Percentiles rank a stretch among this genome's conserved stretches.
phyloP scores from a whole-genome alignment of 129 eudicot species.

The Flaveria brownii region DNA sequence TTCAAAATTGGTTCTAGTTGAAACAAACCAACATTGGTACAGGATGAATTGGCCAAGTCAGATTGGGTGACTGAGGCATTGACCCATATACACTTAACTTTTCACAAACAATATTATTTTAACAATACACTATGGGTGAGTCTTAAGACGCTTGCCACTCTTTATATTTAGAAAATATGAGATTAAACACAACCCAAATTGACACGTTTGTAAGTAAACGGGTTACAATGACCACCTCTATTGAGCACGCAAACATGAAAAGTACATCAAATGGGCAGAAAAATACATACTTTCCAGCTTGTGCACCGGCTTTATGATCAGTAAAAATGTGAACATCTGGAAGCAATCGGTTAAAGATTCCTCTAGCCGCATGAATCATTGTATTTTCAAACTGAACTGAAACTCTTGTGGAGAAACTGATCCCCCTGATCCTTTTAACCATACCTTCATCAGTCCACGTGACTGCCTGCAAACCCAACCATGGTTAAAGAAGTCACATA shows the following conservation, averaged over 20 bases:
- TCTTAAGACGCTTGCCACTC: too few relatives aligned
- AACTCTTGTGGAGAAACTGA: constrained; percentile 78
- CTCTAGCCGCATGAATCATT: constrained; percentile 94
- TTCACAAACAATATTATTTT: not conserved
- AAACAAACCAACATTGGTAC: too few relatives aligned
- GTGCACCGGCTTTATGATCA: constrained; percentile 83
- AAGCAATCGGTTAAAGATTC: constrained; percentile 81
- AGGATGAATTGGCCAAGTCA: not conserved
- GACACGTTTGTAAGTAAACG: not conserved
- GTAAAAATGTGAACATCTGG: constrained; percentile 87
- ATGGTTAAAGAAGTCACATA: not conserved
- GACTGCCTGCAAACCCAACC: constrained; percentile 56
- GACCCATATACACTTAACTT: not conserved
- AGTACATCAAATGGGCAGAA: constrained; percentile 1
- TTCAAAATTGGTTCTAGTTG: not conserved
- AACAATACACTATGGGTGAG: not conserved
- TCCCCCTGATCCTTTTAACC: constrained; percentile 92
- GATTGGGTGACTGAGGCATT: not conserved
- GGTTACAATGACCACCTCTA: not conserved
- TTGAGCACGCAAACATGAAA: not conserved
- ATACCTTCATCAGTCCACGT: constrained; percentile 90
- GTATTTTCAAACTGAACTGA: constrained; percentile 88
- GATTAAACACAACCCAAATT: not conserved
- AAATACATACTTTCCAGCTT: constrained; percentile 79
- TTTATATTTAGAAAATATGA: too few relatives aligned